phyloP scores from a whole-genome alignment of 306 rosid species.

The Urtica urens region DNA sequence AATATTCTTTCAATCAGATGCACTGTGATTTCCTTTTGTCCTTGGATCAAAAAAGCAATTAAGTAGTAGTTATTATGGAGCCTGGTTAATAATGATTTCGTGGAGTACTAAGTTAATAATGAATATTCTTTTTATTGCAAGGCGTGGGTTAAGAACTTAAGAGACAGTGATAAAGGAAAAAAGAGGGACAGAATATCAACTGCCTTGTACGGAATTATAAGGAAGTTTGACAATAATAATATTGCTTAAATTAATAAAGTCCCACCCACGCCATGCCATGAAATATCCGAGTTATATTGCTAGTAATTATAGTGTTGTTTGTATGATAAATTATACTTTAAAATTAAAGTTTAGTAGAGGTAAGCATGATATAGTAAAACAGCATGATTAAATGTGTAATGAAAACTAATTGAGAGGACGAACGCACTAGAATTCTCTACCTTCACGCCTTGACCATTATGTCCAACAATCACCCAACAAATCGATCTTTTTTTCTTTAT shows the following conservation, averaged over 20 bases:
- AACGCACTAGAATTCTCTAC: conserved; percentile 19
- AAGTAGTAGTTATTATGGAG: not conserved
- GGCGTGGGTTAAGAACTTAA: not conserved
- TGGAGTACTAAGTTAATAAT: not conserved
- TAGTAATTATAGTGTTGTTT: conserved; percentile 10
- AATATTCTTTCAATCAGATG: no score
- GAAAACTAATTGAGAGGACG: conserved; percentile 15
- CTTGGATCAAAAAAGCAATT: not conserved
- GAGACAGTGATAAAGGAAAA: not conserved
- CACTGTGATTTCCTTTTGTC: not conserved
- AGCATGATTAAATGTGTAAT: conserved; percentile 36
- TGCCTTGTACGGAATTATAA: not conserved
- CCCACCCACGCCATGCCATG: not conserved
- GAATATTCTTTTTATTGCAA: not conserved
- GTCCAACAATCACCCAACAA: conserved; percentile 29
- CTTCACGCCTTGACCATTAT: conserved; percentile 25
- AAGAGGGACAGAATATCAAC: not conserved
- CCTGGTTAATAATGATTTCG: not conserved
- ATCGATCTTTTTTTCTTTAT: conserved; percentile 3
- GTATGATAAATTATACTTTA: no score
- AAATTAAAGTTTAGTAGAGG: not conserved
- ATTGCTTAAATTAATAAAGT: not conserved
- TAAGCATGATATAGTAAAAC: conserved; percentile 17
- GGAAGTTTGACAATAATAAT: not conserved
- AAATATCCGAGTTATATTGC: conserved; percentile 1